Evolutionary conservation across 768 basidiomycete species (phyloP).

Genomic region (Epithele typhae): DNA sequence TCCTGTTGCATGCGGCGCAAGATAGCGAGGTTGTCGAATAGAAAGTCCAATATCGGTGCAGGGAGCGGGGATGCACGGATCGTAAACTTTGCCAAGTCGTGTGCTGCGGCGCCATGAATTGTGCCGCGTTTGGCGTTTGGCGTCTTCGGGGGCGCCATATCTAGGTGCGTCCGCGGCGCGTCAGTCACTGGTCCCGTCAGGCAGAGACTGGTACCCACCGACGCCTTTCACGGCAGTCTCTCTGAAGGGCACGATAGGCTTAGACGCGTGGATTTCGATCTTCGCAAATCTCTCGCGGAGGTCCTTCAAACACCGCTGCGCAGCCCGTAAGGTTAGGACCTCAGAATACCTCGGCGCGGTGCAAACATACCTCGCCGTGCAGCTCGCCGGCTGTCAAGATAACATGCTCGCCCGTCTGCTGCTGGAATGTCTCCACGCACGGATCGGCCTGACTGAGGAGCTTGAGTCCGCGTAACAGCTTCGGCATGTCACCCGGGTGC

Average conservation of each 20-base stretch:
- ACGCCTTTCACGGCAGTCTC: slow-evolving; percentile 84
- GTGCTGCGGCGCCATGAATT: slow-evolving; percentile 61
- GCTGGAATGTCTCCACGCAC: slow-evolving; percentile 95
- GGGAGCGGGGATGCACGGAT: slow-evolving; percentile 84
- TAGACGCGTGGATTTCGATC: slow-evolving; percentile 88
- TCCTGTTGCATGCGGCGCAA: slow-evolving; percentile 58
- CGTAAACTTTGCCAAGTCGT: slow-evolving; percentile 73
- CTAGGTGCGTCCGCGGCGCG: slow-evolving; percentile 43
- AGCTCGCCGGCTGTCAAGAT: slow-evolving; percentile 95
- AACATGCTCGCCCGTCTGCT: slow-evolving; percentile 95
- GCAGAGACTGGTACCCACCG: too few species aligned
- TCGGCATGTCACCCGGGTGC: slow-evolving; percentile 81
- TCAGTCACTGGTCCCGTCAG: too few species aligned
- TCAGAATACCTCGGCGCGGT: too few species aligned
- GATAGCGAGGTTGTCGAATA: slow-evolving; percentile 65
- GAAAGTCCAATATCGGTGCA: slow-evolving; percentile 62
- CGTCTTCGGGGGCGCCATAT: slow-evolving; percentile 85
- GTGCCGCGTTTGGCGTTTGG: slow-evolving; percentile 71
- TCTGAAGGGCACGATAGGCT: slow-evolving; percentile 96
- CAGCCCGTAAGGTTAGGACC: not conserved
- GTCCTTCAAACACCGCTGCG: slow-evolving; percentile 91
- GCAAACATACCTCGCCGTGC: slow-evolving; percentile 75
- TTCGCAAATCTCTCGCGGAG: slow-evolving; percentile 93
- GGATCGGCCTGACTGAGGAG: slow-evolving; percentile 93
- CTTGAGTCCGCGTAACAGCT: slow-evolving; percentile 81